Evolutionary conservation across 2,329 filamentous ascomycete genomes (phyloP), one percentile per base, ranked within the genome.

Genomic region (Coleophoma crateriformis): DNA sequence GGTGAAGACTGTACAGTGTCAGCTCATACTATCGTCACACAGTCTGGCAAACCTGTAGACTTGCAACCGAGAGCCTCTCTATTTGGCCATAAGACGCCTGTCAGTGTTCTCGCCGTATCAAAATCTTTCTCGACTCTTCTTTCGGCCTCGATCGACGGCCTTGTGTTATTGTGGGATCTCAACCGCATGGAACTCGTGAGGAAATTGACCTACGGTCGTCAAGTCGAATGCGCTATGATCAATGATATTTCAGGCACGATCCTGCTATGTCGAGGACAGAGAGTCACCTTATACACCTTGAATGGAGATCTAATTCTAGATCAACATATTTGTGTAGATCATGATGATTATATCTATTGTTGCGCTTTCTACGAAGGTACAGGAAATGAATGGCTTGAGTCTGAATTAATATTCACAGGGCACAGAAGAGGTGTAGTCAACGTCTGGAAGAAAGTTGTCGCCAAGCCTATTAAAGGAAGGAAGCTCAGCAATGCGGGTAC

Each of bases 311-410:
- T 91, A 1, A 74, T 99, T 2, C 73, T 96, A 0, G 84, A 94
- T 50, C 89, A 96, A 66, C 85, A 87, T 34, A 80, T 96, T 0
- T 94, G 89, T 59, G 77, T 81, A 15, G 70, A 73, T 4, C 73
- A 77, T 10, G 88, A 92, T 20, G 92, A 96, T 62, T 83, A 78
- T 33, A 83, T 96, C 2, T 77, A 88, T 45, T 84, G 86, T 1
- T 94, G 90, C 55, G 88, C 91, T 3, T 96, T 96, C 67, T 97
- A 97, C 68, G 91, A 97, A 66, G 92, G 92, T 0, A 92, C 84
- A 0, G 87, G 85, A 2, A 94, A 90, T 59, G 94, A 97, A 68
- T 97, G 91, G 89, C 75, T 96, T 3, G 89, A 95, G 68, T 85
- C 86, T 48, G 85, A 86, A 53, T 74, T 99, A 40, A 73, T 97